Conservation (phyloP, 495 filamentous ascomycete species). For the Podospora conica region DNA sequence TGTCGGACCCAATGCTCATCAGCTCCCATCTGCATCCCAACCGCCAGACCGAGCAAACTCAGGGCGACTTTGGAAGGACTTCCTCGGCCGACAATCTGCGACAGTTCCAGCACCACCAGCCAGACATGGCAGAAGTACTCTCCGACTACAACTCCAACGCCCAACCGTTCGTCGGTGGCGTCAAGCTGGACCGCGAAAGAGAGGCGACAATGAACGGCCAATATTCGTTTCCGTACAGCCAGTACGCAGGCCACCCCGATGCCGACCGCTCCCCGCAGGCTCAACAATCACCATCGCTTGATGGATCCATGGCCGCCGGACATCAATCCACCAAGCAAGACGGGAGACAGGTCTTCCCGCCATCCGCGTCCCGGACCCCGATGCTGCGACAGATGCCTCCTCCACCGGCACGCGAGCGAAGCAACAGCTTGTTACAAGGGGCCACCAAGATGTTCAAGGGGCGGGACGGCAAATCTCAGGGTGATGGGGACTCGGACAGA, state of each 20-base stretch:
- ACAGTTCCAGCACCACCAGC: constrained; percentile 18
- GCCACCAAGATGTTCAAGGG: constrained; percentile 19
- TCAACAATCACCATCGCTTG: constrained; percentile 8
- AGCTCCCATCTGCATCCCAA: constrained; percentile 7
- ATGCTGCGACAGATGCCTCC: constrained; percentile 25
- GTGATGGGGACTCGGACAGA: constrained; percentile 8
- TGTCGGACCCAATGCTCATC: constrained; percentile 28
- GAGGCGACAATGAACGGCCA: constrained; percentile 17
- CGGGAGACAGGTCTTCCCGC: constrained; percentile 21
- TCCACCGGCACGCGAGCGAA: constrained; percentile 13
- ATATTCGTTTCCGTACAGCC: neutral
- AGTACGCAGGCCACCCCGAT: neutral
- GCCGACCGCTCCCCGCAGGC: constrained; percentile 3
- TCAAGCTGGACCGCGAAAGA: constrained; percentile 25
- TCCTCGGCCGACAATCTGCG: constrained; percentile 21
- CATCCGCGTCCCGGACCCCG: constrained; percentile 30
- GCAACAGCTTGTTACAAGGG: constrained; percentile 21
- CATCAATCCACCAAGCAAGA: constrained; percentile 8
- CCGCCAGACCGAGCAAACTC: constrained; percentile 2
- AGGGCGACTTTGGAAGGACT: constrained; percentile 11
- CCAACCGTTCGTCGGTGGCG: constrained; percentile 24
- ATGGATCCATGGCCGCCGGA: neutral
- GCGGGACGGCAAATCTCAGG: constrained; percentile 8
- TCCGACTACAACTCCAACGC: neutral
- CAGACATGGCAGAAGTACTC: constrained; percentile 17